Evolutionary conservation across 495 filamentous ascomycete species (phyloP), one percentile per base, ranked within the genome.

Genomic region (Lophiotrema nucula): DNA sequence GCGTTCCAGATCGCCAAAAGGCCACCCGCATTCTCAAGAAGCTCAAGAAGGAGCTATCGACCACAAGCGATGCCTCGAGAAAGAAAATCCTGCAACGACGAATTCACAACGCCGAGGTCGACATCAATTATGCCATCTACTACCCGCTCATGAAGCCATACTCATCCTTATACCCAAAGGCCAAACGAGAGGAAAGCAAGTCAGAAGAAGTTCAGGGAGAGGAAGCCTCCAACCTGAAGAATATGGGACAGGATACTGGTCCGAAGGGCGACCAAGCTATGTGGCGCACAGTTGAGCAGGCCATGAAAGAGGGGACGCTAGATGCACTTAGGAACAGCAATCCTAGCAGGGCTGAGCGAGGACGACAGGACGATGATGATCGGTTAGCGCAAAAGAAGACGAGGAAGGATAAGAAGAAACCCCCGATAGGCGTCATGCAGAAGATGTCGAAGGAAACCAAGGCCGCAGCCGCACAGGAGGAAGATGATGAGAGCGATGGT

Each of bases 121-220:
- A 96, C 66, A 72, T 92, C 53, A 72, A 92, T 67, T 98, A 98
- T 66, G 83, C 89, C 0, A 80, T 86, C 41, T 91, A 88, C 73
- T 90, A 83, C 66, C 93, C 93, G 4, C 81, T 90, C 37, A 77
- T 81, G 55, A 83, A 89, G 66, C 82, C 84, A 59, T 98, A 98
- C 73, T 74, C 88, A 52, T 83, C 88, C 18, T 73, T 97, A 4
- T 97, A 88, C 65, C 79, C 81, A 8, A 77, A 73, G 4, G 10
- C 26, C 11, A 58, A 59, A 22, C 53, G 25, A 54, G 45, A 50
- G 8, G 24, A 47, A n/a, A 56, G 33, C 27, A 55, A 47, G 25
- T 35, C 31, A 22, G 38, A 56, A 25, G 60, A 67, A 15, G 25
- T 60, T 0, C 61, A 69, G n/a, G 63, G 60, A 1, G 43, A 62